Evolutionary conservation across 164 flowering plant genomes (phyloP), one percentile per base, ranked within the genome.

Genomic region (Magnolia officinalis): DNA sequence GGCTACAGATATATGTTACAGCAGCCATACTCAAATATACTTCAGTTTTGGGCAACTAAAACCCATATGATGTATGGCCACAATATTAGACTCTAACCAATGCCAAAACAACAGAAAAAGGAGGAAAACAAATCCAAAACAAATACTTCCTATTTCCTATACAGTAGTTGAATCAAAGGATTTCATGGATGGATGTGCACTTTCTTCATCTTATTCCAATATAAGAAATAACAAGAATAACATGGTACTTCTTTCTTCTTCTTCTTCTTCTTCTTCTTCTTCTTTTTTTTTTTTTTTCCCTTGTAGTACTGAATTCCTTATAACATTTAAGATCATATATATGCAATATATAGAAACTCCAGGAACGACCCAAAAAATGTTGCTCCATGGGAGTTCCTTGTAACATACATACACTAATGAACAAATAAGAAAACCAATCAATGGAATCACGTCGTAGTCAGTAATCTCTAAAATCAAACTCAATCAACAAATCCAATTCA

Each of bases 391-490:
- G 31, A 49, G 14, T 65, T 65, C 70, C 58, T 74, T 8, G 16
- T 5, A 2, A 23, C 6, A 24, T 51, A 18, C 10, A 21, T 49
- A 64, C 58, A 50, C 4, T 65, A 8, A 11, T 14, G 21, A 31
- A 51, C 21, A 50, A 49, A 16, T 21, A 55, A 67, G 55, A 24
- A 63, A 63, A n/a, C 14, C 14, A 51, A 73, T 55, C 5, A 75
- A 75, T 61, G 6, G 16, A 58, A 61, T 72, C 67, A 78, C 37
- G 31, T 29, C 61, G 19, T 75, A 8, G 76, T 81, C 79, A 78
- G 79, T 76, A 73, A 61, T 71, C 52, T 74, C 72, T 67, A 67
- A 51, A 59, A 45, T 11, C 45, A 37, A 76, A 67, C 29, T 45
- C 21, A 63, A 71, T 19, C 20, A 66, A 71, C 14, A n/a, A 18